phyloP scores from a whole-genome alignment of 495 filamentous ascomycete genomes.

The Neurospora hispaniola region DNA sequence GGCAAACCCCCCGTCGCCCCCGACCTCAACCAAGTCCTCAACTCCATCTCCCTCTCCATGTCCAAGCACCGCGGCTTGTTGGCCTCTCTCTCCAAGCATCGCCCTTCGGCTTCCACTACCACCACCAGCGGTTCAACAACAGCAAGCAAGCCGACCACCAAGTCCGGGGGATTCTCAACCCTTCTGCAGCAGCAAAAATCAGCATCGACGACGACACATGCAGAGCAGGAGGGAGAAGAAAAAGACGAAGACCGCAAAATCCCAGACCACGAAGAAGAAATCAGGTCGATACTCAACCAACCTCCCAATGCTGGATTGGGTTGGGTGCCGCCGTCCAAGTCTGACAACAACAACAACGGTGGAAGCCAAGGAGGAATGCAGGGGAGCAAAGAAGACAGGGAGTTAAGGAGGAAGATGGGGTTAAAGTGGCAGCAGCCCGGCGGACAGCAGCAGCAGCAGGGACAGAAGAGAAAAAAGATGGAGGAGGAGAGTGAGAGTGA shows the following conservation, averaged over 20 bases:
- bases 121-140: background rate
- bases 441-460: slow-evolving; percentile 3
- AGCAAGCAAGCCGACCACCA: background rate
- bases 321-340: slow-evolving; percentile 5
- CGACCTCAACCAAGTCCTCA: slow-evolving; percentile 24
- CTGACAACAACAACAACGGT: background rate
- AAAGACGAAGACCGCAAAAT: background rate
- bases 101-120: slow-evolving; percentile 3
- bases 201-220: background rate
- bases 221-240: background rate
- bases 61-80: slow-evolving; percentile 8
- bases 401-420: slow-evolving; percentile 23
- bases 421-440: slow-evolving; percentile 16
- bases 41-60: slow-evolving; percentile 21
- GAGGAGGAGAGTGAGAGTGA: slow-evolving; percentile 42
- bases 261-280: slow-evolving; percentile 14
- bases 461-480: slow-evolving; percentile 11
- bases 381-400: slow-evolving; percentile 10
- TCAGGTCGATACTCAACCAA: slow-evolving; percentile 12
- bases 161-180: slow-evolving; percentile 10
- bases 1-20: slow-evolving; percentile 15
- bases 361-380: background rate
- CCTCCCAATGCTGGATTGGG: slow-evolving; percentile 32
- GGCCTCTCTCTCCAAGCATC: slow-evolving; percentile 6
- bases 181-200: background rate